Conservation (phyloP, 306 rosid genomes). For the Notholithocarpus densiflorus region DNA sequence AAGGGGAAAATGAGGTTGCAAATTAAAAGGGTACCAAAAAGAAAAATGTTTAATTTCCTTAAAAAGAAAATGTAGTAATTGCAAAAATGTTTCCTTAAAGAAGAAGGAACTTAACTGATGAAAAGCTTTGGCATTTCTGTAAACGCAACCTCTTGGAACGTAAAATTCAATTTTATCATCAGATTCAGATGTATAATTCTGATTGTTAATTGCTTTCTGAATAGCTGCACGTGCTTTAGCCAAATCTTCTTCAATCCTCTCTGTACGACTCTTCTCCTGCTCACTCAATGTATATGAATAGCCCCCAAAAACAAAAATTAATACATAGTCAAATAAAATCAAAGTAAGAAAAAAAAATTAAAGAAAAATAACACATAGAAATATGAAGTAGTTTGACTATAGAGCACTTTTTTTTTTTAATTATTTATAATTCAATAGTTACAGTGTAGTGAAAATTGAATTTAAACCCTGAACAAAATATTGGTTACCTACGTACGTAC, state of each 20-base stretch:
- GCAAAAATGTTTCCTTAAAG: neutral
- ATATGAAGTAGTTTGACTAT: neutral
- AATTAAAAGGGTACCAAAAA: no score
- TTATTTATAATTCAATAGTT: no score
- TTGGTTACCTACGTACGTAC: neutral
- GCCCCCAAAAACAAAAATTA: no score
- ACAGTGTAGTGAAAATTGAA: no score
- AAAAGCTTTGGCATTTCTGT: conserved; percentile 63
- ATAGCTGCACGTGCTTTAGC: conserved; percentile 56
- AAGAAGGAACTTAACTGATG: conserved; percentile 52
- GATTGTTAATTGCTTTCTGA: conserved; percentile 25
- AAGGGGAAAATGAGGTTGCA: no score
- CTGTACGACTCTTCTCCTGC: conserved; percentile 9
- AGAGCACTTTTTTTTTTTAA: no score
- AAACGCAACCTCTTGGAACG: conserved; percentile 55
- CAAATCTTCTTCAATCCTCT: conserved; percentile 49
- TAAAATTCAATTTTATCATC: conserved; percentile 28
- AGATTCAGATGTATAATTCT: conserved; percentile 41
- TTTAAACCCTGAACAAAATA: neutral
- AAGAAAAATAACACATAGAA: neutral
- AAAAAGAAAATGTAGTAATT: neutral
- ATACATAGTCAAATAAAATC: neutral
- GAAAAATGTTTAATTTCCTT: neutral
- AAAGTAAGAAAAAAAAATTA: neutral
- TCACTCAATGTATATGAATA: neutral